A percentile compares a stretch with the other conserved stretches of the same genome.
Evolutionary conservation across 2,329 filamentous ascomycete species (phyloP).

Genomic region (Penicillium frequentans): DNA sequence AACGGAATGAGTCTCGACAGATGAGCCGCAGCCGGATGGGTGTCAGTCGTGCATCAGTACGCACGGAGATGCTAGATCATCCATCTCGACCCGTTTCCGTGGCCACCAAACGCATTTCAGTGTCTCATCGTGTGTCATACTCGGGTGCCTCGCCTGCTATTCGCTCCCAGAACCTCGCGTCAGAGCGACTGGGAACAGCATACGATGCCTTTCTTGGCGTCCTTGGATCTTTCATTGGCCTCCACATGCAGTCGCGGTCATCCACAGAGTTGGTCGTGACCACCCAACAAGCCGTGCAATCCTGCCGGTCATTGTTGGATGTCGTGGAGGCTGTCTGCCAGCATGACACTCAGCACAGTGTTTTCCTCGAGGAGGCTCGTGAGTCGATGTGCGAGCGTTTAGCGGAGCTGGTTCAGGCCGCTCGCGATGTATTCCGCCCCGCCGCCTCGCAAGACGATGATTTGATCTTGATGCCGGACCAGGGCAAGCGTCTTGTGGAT

Average conservation of each 20-base stretch:
- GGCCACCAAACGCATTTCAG: conserved; percentile 50
- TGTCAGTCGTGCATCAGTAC: conserved; percentile 19
- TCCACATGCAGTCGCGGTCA: conserved; percentile 90
- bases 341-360: conserved; percentile 69
- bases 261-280: conserved; percentile 78
- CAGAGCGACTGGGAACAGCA: conserved; percentile 73
- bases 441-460: conserved; percentile 68
- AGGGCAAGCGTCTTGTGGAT: conserved; percentile 71
- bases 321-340: conserved; percentile 81
- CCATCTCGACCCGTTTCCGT: conserved; percentile 33
- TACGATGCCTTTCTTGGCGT: conserved; percentile 90
- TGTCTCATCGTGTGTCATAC: conserved; percentile 75
- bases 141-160: conserved; percentile 64
- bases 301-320: conserved; percentile 74
- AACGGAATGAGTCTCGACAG: conserved; percentile 35
- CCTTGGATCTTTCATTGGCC: conserved; percentile 88
- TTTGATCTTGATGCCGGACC: conserved; percentile 76
- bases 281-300: conserved; percentile 78
- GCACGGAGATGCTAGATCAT: conserved; percentile 26
- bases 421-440: conserved; percentile 73
- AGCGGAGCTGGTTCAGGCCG: conserved; percentile 75
- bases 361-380: conserved; percentile 67
- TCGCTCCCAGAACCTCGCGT: conserved; percentile 72
- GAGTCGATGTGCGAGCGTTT: conserved; percentile 77
- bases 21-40: conserved; percentile 32